Evolutionary conservation across 1,284 basidiomycete genomes (phyloP), one percentile per base, ranked within the genome.

Genomic region (Tilletia walkeri): DNA sequence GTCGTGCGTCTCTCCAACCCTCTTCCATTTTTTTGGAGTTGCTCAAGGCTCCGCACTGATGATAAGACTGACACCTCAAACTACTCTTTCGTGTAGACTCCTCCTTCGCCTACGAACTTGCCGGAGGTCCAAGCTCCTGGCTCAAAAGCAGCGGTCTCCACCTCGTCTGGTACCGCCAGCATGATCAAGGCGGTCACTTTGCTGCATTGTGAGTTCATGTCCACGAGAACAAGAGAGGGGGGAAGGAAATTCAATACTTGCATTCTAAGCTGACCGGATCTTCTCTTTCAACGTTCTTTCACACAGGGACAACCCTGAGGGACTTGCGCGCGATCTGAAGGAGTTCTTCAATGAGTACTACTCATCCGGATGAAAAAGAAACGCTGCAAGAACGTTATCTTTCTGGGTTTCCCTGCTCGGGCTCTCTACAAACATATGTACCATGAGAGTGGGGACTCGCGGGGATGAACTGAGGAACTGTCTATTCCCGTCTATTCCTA

Each of bases 111-210:
- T 78, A 74, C 68, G 78, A 79, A 66, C 66, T 73, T 5, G 56
- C 72, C 5, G 73, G 70, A 2, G 67, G 72, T 1, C 78, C 78
- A 1, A 70, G 65, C 16, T 70, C 69, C 54, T 79, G 75, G 77
- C 10, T 79, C 24, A 7, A 20, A 9, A 68, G 72, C 53, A 73
- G 70, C 24, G 18, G 61, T 1, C 65, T 78, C 67, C 74, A 79
- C 30, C 71, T 72, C 61, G 70, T 74, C 47, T 74, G 48, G 30
- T 72, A 72, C 70, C 73, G 71, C 65, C 61, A 72, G 68, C 77
- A 78, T 65, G 75, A 78, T 4, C 72, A 67, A 47, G 78, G 78
- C 20, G 78, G 78, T 41, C 78, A 79, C 68, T 79, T 79, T 71
- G 78, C 78, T 49, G 78, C 75, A 1, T 65, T 78, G 75, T 78